A percentile compares a stretch with the other conserved stretches of the same genome.
Evolutionary conservation across 106 monocot species (phyloP).

Genomic region (Hemerocallis citrina): DNA sequence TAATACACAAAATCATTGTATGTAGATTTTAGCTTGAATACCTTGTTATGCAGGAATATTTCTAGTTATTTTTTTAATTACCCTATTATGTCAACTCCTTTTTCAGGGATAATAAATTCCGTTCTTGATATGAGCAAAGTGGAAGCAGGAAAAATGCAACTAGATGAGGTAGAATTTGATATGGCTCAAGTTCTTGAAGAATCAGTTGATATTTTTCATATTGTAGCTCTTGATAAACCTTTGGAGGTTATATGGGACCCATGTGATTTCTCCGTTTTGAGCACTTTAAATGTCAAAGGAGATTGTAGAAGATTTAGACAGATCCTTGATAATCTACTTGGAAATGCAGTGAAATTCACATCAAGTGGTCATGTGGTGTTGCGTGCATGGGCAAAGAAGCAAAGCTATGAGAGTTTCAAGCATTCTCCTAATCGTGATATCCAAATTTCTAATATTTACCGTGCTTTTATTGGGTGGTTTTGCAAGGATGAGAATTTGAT

Average conservation of each 20-base stretch:
- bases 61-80: background rate
- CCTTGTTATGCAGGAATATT: too few species aligned
- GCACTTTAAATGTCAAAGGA: constrained; percentile 43
- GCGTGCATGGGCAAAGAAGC: constrained; percentile 50
- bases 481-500: background rate
- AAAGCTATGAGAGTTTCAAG: constrained; percentile 7
- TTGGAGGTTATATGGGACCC: constrained; percentile 96
- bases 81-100: background rate
- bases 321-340: constrained; percentile 70
- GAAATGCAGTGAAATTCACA: constrained; percentile 92
- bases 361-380: constrained; percentile 53
- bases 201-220: constrained; percentile 56
- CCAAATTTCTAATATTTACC: constrained; percentile 2
- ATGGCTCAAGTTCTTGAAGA: constrained; percentile 69
- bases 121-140: constrained; percentile 85
- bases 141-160: constrained; percentile 84
- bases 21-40: too few species aligned
- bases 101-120: constrained; percentile 71
- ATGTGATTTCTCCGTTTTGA: constrained; percentile 69
- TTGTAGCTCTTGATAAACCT: constrained; percentile 54
- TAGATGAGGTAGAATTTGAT: constrained; percentile 75
- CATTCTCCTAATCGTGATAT: constrained; percentile 1
- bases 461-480: constrained; percentile 10
- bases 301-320: constrained; percentile 66
- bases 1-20: too few species aligned